Base-by-base conservation (phyloP, 495 filamentous ascomycete genomes). In the Penicillium salamii region DNA sequence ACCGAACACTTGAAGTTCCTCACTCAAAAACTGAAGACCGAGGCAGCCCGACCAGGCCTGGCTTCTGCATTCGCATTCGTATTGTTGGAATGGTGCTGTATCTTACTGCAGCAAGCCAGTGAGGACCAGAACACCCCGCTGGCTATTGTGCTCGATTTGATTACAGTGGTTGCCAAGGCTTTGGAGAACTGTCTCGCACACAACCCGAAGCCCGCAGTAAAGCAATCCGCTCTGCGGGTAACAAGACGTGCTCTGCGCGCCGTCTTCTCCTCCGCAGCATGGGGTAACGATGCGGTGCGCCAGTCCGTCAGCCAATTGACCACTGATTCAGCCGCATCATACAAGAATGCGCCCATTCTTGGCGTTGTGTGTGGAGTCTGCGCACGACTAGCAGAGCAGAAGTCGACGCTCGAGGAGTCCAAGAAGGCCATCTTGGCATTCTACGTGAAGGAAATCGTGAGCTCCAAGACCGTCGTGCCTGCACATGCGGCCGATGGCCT, bases 291-390 rank as follows among this genome's bases (percentile, higher is more conserved):
- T 35, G 71, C 70, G 3, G 72, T 95, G n/a, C 71, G 75, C 36
- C 76, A 83, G 28, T 77, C 84, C 13, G 77, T 96, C 15, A 69
- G 71, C 38, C 70, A 70, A 31, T 80, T 98, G 43, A 80, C 87
- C 1, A 67, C 77, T 9, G 93, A 79, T 26, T 43, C 83, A 18
- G 70, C 76, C 35, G 67, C 87, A 1, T 73, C 78, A 6, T 75
- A 82, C 49, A 87, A 77, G 59, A 87, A 95, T 68, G 82, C 88
- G n/a, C 62, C 69, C 6, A 64, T 96, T 35, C 75, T 98, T 5
- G 93, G 95, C 18, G 81, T 91, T 11, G 80, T 97, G 45, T 86
- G 89, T 32, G 90, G 91, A 1, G 92, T 96, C 7, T 89, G 86
- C 62, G 81, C 84, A 17, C 84, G 92, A 41, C 74, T 88, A 14